Percentiles rank a stretch among this genome's conserved stretches.
These are phyloP conservation scores for Talaromyces marneffei DNA, from an alignment of 2,329 filamentous ascomycete genomes.

Conservation along the genomic window DNA sequence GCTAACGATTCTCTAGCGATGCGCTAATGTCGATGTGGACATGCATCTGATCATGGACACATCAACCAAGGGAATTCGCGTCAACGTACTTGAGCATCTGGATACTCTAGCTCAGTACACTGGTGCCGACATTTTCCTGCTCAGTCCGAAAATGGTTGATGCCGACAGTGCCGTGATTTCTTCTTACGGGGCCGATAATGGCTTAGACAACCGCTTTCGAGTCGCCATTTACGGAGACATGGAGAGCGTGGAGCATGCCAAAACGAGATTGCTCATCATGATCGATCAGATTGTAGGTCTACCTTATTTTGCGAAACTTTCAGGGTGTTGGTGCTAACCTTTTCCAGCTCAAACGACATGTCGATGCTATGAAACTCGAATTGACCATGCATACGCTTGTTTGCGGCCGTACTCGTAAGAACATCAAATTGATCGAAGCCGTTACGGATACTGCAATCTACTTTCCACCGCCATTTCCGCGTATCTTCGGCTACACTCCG, in stretches of 20 bases:
- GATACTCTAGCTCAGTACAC: constrained; percentile 83
- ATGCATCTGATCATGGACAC: constrained; percentile 82
- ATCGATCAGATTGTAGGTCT: constrained; percentile 78
- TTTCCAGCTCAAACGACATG: constrained; percentile 49
- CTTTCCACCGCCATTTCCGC: constrained; percentile 89
- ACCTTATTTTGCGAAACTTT: no score
- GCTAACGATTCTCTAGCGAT: constrained; percentile 55
- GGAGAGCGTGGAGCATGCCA: constrained; percentile 92
- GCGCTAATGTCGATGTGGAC: constrained; percentile 88
- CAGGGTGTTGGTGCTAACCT: no score
- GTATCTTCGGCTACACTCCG: constrained; percentile 84
- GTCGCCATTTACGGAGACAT: constrained; percentile 93
- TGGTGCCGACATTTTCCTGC: constrained; percentile 91
- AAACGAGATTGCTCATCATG: constrained; percentile 91
- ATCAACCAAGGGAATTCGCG: constrained; percentile 60
- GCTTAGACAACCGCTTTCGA: constrained; percentile 80
- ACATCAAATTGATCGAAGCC: constrained; percentile 96
- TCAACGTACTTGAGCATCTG: constrained; percentile 73
- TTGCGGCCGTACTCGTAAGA: constrained; percentile 89
- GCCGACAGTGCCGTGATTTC: constrained; percentile 69
- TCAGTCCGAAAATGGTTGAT: constrained; percentile 79
- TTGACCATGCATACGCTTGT: constrained; percentile 84
- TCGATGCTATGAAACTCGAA: constrained; percentile 77
- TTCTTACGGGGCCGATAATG: constrained; percentile 67
- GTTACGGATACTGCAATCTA: constrained; percentile 95